phyloP scores from a whole-genome alignment of 2,329 filamentous ascomycete species.

The Aspergillus caelatus region DNA sequence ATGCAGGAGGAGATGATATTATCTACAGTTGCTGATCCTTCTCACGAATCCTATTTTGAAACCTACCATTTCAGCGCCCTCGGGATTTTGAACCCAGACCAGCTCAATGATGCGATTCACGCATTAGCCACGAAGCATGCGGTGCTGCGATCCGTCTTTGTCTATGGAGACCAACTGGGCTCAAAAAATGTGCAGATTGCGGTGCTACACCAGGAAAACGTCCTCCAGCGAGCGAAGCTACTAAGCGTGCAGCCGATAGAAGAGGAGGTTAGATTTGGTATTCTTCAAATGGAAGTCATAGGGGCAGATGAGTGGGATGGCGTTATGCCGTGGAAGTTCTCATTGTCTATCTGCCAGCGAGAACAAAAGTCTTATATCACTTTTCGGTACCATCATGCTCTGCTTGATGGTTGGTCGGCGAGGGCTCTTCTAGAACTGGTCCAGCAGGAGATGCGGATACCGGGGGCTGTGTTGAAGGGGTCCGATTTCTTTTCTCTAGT shows the following conservation, averaged over 20 bases:
- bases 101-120: not conserved
- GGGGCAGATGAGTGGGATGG: not conserved
- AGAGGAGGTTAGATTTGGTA: not conserved
- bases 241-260: not conserved
- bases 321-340: not conserved
- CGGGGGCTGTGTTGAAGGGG: not conserved
- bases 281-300: not conserved
- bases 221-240: not conserved
- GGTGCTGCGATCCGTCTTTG: not conserved
- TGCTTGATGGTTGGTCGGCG: not conserved
- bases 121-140: not conserved
- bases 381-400: not conserved
- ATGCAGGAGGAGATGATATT: not conserved
- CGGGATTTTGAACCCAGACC: not conserved
- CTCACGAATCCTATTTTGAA: not conserved
- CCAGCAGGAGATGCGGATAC: not conserved
- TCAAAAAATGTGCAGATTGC: not conserved
- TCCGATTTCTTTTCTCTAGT: not conserved
- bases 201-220: not conserved
- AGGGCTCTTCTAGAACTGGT: not conserved
- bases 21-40: not conserved
- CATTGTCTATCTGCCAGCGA: not conserved
- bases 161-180: not conserved
- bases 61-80: not conserved
- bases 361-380: not conserved